A percentile compares a stretch with the other conserved stretches of the same genome.
Evolutionary conservation across 2,329 filamentous ascomycete genomes (phyloP).

Genomic region (Phaeosphaeria sp.): DNA sequence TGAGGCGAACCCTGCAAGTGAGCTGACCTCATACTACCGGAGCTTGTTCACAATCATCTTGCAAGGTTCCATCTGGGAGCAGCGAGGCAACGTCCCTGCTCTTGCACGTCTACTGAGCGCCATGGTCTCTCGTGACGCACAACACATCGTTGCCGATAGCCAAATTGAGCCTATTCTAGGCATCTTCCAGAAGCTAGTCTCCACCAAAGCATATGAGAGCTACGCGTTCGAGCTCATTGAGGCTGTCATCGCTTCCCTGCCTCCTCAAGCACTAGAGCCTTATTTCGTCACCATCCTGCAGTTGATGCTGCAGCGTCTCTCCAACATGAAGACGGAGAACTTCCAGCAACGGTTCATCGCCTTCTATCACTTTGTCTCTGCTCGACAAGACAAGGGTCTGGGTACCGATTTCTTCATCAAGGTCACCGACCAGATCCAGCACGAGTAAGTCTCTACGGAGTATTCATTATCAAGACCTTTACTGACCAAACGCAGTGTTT

Average conservation of each 20-base stretch:
- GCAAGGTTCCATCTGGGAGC: constrained; percentile 85
- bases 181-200: constrained; percentile 91
- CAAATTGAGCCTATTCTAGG: constrained; percentile 89
- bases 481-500: constrained; percentile 62
- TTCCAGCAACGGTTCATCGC: constrained; percentile 88
- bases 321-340: constrained; percentile 78
- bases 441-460: constrained; percentile 55
- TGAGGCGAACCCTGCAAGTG: constrained; percentile 81
- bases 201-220: constrained; percentile 81
- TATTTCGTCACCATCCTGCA: constrained; percentile 83
- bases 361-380: constrained; percentile 92
- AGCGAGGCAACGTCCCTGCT: constrained; percentile 89
- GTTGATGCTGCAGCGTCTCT: constrained; percentile 77
- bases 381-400: constrained; percentile 78
- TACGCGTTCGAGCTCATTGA: constrained; percentile 92
- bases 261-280: constrained; percentile 74
- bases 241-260: constrained; percentile 74
- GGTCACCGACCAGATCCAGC: constrained; percentile 81
- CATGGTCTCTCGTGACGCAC: constrained; percentile 78
- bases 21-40: constrained; percentile 82
- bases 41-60: constrained; percentile 79
- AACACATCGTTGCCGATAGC: constrained; percentile 76
- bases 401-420: constrained; percentile 92
- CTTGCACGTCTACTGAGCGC: constrained; percentile 83
- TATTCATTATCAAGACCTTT: background rate